These are phyloP conservation scores for Flagelloscypha sp. DNA, from an alignment of 768 basidiomycete species.

Conservation along the genomic window DNA sequence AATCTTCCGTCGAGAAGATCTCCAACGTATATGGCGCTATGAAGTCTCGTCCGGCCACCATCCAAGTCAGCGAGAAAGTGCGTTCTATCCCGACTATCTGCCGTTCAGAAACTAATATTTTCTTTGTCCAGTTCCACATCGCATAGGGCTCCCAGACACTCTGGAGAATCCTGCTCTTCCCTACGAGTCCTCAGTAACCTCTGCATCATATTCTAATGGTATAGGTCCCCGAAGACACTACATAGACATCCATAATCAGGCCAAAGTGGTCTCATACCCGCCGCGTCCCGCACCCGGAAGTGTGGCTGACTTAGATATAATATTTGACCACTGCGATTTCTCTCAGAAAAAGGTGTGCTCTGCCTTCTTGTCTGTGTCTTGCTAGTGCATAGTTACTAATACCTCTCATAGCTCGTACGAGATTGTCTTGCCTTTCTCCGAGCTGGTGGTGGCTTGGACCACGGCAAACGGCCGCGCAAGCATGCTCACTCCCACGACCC, in stretches of 20 bases:
- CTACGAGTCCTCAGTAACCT: constrained; percentile 25
- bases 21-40: constrained; percentile 62
- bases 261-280: constrained; percentile 40
- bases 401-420: constrained; percentile 47
- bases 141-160: constrained; percentile 27
- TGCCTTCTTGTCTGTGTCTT: not conserved
- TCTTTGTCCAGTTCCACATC: constrained; percentile 31
- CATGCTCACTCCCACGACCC: too few relatives aligned
- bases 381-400: not conserved
- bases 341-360: constrained; percentile 33
- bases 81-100: constrained; percentile 20
- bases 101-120: not conserved
- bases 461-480: constrained; percentile 41
- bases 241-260: constrained; percentile 30
- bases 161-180: constrained; percentile 42
- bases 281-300: constrained; percentile 49
- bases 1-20: too few relatives aligned
- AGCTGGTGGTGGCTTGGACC: constrained; percentile 52
- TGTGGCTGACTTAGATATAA: constrained; percentile 52
- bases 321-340: constrained; percentile 59
- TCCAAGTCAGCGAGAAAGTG: constrained; percentile 46
- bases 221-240: constrained; percentile 48
- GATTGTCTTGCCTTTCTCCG: constrained; percentile 65
- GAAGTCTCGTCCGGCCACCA: constrained; percentile 61
- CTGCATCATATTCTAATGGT: constrained; percentile 30